Evolutionary conservation across 2,329 filamentous ascomycete species (phyloP).

Genomic region (Colletotrichum scovillei): DNA sequence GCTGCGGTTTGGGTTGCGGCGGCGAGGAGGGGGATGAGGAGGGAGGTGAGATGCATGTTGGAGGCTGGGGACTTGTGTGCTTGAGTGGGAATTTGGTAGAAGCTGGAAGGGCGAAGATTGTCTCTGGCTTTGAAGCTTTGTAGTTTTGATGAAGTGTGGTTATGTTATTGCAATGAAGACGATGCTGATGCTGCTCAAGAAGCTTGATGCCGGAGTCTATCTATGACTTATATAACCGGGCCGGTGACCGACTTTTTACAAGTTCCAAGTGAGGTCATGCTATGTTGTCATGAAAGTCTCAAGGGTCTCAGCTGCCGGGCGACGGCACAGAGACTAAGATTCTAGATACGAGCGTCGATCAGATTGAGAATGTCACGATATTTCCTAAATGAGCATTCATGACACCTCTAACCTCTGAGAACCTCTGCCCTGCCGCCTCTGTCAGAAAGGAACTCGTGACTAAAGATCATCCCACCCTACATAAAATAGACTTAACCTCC

Average conservation of each 20-base stretch:
- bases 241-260: not conserved
- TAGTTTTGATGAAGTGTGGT: not conserved
- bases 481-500: not conserved
- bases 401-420: not conserved
- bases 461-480: not conserved
- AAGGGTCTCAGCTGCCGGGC: not conserved
- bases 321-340: not conserved
- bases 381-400: not conserved
- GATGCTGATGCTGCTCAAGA: not conserved
- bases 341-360: conserved; percentile 23
- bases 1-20: conserved; percentile 40
- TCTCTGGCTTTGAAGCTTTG: too few relatives aligned
- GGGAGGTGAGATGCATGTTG: conserved; percentile 24
- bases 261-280: not conserved
- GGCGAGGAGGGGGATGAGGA: conserved; percentile 38
- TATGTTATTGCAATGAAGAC: not conserved
- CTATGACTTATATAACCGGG: not conserved
- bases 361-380: not conserved
- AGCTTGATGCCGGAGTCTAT: not conserved
- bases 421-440: too few relatives aligned
- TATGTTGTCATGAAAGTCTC: not conserved
- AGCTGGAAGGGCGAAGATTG: too few relatives aligned
- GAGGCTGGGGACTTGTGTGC: not conserved
- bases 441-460: not conserved
- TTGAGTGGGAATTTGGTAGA: not conserved